phyloP scores from a whole-genome alignment of 192 early-diverging fungal genomes.

The Coemansia sp. region DNA sequence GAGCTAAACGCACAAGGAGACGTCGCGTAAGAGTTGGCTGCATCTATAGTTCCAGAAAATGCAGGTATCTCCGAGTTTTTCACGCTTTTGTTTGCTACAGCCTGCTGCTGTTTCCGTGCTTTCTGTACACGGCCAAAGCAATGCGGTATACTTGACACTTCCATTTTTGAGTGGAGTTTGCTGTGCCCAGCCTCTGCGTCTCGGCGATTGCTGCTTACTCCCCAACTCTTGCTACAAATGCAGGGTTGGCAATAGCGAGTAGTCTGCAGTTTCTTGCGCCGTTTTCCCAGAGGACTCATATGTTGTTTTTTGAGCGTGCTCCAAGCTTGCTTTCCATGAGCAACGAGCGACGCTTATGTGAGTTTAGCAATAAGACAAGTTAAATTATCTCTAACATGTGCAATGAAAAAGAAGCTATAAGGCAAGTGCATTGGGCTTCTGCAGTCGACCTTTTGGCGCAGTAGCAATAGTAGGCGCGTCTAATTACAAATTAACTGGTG shows the following conservation, averaged over 20 bases:
- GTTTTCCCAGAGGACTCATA: background rate
- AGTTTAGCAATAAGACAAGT: background rate
- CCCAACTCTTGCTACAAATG: background rate
- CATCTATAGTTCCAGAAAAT: background rate
- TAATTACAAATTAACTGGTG: slow-evolving; percentile 1
- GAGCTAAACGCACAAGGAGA: background rate
- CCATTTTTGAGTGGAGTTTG: background rate
- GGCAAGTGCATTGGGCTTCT: background rate
- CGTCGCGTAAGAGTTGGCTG: background rate
- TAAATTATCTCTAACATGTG: background rate
- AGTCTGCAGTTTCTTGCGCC: background rate
- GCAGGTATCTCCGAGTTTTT: background rate
- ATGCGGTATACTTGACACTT: background rate
- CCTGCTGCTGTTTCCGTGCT: background rate
- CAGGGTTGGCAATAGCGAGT: background rate
- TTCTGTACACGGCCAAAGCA: background rate
- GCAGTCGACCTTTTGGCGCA: background rate
- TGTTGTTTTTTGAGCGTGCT: background rate
- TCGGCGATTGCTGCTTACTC: background rate
- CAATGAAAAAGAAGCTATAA: background rate
- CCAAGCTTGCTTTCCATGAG: background rate
- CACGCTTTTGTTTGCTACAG: background rate
- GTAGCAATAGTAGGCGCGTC: background rate
- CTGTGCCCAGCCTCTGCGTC: no score
- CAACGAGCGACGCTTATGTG: background rate